Base-by-base conservation (phyloP, 768 basidiomycete genomes). In the Panaeolus papilionaceus region DNA sequence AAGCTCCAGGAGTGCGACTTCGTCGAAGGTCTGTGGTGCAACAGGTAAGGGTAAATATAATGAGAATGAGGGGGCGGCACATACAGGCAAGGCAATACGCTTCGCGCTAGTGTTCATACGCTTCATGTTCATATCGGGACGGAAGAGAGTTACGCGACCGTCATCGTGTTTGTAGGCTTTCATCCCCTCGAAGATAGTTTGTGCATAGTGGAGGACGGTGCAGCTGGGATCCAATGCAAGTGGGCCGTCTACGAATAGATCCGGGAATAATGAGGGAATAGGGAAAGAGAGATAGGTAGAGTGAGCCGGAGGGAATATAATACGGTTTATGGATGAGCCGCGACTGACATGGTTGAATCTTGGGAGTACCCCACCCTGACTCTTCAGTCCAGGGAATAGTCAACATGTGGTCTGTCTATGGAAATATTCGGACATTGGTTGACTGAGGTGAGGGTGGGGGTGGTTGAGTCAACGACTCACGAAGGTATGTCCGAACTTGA, bases 51-150 rank as follows among this genome's bases (percentile, higher is more conserved):
- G 68, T 65, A 67, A 11, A 39, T 62, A 38, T 20, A 54, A 68
- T 1, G 20, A 63, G 40, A n/a, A 65, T 38, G 39, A 51, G 51
- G 7, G 66, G n/a, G 33, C 5, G 14, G 62, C 23, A 79, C 88
- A 66, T 68, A 92, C 92, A 10, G 93, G 93, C 61, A 94, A 76
- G 20, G 92, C 93, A 64, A 95, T 83, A 47, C 96, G 88, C 28
- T 79, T 71, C 14, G 96, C 96, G 73, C 92, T 94, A 58, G 71
- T 86, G 80, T 94, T 95, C 95, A 99, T 96, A 33, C 96, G 89
- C 74, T 89, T 90, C 95, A 98, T 97, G 81, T 98, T 98, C 93
- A 94, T 94, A 79, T 98, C 94, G 2, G 96, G 97, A 54, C 96
- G 84, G 85, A 98, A 98, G 71, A 98, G 80, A 18, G 91, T 88